Evolutionary conservation across 176 grass and related monocot species (phyloP), one percentile per base, ranked within the genome.

Genomic region (Musa beccarii): DNA sequence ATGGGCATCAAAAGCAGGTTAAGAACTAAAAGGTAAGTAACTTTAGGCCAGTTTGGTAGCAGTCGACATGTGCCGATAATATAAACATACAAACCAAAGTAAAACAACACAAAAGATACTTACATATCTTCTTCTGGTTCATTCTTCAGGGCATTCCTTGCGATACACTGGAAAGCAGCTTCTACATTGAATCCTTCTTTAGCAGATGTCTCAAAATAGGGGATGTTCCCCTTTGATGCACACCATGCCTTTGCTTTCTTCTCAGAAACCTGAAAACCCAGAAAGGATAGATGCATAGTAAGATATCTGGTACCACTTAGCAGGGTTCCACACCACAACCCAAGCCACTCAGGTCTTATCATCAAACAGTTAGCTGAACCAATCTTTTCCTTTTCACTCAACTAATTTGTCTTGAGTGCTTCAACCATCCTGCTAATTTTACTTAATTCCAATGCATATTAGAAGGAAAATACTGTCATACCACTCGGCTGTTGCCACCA

Each of bases 401-500:
- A 61, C 57, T 61, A 19, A 61, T n/a, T 61, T n/a, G n/a, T 61
- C n/a, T 61, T 19, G n/a, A 85, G 54, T 74, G 34, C 34, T 79
- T 80, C 52, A 56, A 15, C 12, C 13, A 17, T n/a, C 65, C 64
- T 68, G 71, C 43, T 52, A 25, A n/a, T 49, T 50, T 6, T 43
- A 75, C 49, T 14, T 17, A 76, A 56, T 73, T 15, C 34, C 34
- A 43, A 6, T 43, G 12, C 5, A 55, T 0, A 57, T 79, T 4
- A 57, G 14, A 9, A 2, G 24, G 54, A 52, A 2, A 72, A 72
- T 5, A 75, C 34, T 63, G 51, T 80, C 86, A 92, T 70, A 96
- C 92, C 49, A 90, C 86, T 72, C 92, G 83, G 69, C 92, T 90
- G 69, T 96, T 96, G 59, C 92, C 92, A 84, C 92, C 89, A 78